Conservation (phyloP, 345 rosid species). For the Leavenworthia alabamica region DNA sequence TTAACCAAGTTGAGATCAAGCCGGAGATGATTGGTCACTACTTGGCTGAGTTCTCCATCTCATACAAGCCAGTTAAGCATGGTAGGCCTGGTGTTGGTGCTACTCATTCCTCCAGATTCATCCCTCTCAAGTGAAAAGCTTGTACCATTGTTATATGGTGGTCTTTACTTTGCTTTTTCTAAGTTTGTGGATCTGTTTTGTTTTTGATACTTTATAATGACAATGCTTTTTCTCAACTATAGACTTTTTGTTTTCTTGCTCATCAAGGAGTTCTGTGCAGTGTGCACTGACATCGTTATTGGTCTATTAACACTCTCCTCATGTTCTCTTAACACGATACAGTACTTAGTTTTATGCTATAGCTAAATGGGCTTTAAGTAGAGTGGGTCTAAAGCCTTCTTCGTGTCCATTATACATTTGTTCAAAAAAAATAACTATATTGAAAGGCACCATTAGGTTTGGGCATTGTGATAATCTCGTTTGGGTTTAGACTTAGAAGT, state of each 20-base stretch:
- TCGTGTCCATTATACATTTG: too few species aligned
- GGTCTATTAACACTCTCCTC: too few species aligned
- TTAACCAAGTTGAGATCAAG: slow-evolving; percentile 93
- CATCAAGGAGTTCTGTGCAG: too few species aligned
- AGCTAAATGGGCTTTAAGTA: not conserved
- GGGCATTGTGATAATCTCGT: too few species aligned
- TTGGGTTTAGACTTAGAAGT: too few species aligned
- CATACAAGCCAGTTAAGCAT: slow-evolving; percentile 93
- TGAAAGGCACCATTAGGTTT: too few species aligned
- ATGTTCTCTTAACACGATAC: too few species aligned
- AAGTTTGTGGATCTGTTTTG: slow-evolving; percentile 19
- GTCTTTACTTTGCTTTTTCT: not conserved
- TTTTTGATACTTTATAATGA: slow-evolving; percentile 4
- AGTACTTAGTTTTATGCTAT: too few species aligned
- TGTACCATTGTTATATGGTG: not conserved
- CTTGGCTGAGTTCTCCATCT: slow-evolving; percentile 75
- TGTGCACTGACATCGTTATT: too few species aligned
- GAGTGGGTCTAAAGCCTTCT: not conserved
- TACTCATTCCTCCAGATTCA: slow-evolving; percentile 95
- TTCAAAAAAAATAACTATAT: too few species aligned
- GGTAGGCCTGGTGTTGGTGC: slow-evolving; percentile 98
- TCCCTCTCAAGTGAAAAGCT: slow-evolving; percentile 69
- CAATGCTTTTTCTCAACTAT: not conserved
- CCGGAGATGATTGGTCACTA: slow-evolving; percentile 93
- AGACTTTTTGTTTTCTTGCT: too few species aligned